Conservation (phyloP, 2,329 filamentous ascomycete species). For the Chrysoporthe cubensis region DNA sequence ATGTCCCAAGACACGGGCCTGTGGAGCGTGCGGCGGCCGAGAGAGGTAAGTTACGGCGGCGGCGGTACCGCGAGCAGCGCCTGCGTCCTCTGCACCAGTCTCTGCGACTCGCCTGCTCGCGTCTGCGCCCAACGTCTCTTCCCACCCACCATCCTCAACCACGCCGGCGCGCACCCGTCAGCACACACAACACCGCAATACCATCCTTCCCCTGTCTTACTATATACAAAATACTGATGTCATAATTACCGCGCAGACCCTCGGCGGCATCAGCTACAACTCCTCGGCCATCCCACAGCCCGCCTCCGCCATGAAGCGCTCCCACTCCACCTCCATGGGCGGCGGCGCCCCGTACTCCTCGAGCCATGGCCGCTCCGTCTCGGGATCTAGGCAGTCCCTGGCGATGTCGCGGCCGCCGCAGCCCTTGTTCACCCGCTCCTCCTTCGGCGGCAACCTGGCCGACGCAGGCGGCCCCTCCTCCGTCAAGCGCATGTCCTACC, state of each 20-base stretch:
- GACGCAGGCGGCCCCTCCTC: conserved; percentile 83
- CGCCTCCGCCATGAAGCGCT: conserved; percentile 90
- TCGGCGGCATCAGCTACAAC: conserved; percentile 82
- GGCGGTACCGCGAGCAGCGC: conserved; percentile 10
- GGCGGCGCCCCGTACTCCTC: conserved; percentile 63
- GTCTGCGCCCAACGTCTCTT: conserved; percentile 24
- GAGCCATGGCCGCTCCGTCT: conserved; percentile 80
- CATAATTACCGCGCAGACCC: conserved; percentile 62
- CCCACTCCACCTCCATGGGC: conserved; percentile 74
- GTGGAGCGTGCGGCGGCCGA: conserved; percentile 88
- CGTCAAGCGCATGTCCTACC: conserved; percentile 80
- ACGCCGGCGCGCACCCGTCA: conserved; percentile 49
- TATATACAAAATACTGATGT: conserved; percentile 1
- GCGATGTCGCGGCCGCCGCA: conserved; percentile 83
- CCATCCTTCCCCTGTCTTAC: conserved; percentile 25
- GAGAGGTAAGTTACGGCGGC: conserved; percentile 69
- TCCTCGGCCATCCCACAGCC: conserved; percentile 82
- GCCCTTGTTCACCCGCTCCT: conserved; percentile 83
- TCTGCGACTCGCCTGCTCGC: conserved; percentile 26
- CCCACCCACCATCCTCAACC: conserved; percentile 43
- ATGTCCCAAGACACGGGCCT: conserved; percentile 89
- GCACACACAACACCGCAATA: conserved; percentile 24
- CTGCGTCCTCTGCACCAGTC: conserved; percentile 5
- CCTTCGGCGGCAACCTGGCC: conserved; percentile 76
- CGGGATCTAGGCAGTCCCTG: conserved; percentile 82